Conservation (phyloP, 169 alveolate genomes). For the Condylostoma magnum region DNA sequence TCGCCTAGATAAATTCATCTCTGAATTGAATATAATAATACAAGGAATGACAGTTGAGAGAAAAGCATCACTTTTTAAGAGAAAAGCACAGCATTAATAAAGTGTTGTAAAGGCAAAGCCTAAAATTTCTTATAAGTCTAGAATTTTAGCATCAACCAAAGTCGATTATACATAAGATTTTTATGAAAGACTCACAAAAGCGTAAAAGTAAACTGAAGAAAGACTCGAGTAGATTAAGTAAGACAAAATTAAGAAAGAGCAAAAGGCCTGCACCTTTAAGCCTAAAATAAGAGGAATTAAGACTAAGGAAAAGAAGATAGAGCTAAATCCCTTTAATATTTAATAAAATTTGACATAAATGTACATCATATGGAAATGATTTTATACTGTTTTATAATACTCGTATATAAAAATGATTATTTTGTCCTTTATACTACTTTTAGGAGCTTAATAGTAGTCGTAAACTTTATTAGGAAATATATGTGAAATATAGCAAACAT, state of each 20-base stretch:
- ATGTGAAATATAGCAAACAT: too few species aligned
- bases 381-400: too few species aligned
- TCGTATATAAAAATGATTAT: too few species aligned
- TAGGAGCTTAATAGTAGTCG: too few species aligned
- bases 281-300: too few species aligned
- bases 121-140: not conserved
- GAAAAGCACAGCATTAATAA: conserved; percentile 15
- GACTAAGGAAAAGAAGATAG: too few species aligned
- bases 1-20: not conserved
- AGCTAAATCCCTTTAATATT: too few species aligned
- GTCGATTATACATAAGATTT: not conserved
- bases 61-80: conserved; percentile 8
- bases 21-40: not conserved
- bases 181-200: not conserved
- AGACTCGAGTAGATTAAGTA: not conserved
- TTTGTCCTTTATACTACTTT: too few species aligned
- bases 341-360: too few species aligned
- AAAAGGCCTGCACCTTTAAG: conserved; percentile 20
- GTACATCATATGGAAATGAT: too few species aligned
- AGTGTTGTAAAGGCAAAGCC: not conserved
- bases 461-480: too few species aligned
- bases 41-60: conserved; percentile 10
- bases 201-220: not conserved
- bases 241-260: not conserved
- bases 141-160: not conserved